A percentile compares a stretch with the other conserved stretches of the same genome.
Evolutionary conservation across 2,329 filamentous ascomycete genomes (phyloP).

Genomic region (Colletotrichum viniferum): DNA sequence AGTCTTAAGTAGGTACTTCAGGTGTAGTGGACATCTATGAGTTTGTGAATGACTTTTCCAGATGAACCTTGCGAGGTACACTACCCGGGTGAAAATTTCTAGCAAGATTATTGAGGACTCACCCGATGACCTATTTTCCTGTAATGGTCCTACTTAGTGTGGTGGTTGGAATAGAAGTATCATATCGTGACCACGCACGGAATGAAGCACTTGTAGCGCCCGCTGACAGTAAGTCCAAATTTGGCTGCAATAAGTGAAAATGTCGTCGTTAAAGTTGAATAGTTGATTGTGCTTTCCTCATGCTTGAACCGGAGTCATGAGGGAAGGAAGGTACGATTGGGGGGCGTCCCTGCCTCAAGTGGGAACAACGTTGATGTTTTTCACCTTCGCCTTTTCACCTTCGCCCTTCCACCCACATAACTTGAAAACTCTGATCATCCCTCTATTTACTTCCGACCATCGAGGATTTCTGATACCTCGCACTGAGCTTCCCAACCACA

Average conservation of each 20-base stretch:
- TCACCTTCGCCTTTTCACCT: background rate
- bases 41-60: background rate
- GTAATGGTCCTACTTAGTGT: background rate
- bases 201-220: background rate
- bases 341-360: background rate
- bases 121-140: background rate
- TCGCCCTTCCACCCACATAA: background rate
- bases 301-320: rapidly evolving
- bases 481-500: background rate
- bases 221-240: background rate
- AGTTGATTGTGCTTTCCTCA: background rate
- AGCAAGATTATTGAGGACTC: background rate
- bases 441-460: background rate
- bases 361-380: background rate
- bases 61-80: background rate
- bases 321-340: background rate
- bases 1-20: background rate
- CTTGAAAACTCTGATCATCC: background rate
- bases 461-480: too few species aligned
- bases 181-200: background rate
- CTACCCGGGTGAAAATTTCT: background rate
- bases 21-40: background rate
- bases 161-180: background rate
- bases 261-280: rapidly evolving
- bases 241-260: rapidly evolving